Base-by-base conservation (phyloP, 2,329 filamentous ascomycete genomes). In the Xylariaceae sp. region DNA sequence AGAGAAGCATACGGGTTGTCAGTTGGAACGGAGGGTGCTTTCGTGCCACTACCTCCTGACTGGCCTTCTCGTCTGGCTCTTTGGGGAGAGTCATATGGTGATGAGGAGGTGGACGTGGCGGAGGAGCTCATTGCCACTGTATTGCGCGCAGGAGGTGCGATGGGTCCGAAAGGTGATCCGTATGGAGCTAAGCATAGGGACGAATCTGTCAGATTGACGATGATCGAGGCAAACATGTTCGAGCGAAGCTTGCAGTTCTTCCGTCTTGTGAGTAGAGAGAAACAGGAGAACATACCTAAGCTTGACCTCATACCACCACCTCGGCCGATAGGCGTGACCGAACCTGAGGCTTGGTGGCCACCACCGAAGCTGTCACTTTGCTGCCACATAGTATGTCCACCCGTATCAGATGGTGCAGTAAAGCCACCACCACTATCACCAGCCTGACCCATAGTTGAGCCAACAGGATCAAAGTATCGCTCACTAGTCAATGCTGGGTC, bases 161-260 rank as follows among this genome's bases (percentile, higher is more conserved):
- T 66, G 46, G 64, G 64, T 5, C 64, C 64, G 47, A 64, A 66
- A 6, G 61, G 63, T 4, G 63, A 65, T 11, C 58, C 56, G 51
- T 62, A 61, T 11, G 57, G 55, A 2, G 51, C 55, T 56, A 42
- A 30, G 35, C 39, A 52, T 17, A 47, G 43, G 35, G 50, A 51
- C 11, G 39, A 32, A 40, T 35, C 43, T 33, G 36, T 31, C 22
- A 27, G 22, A 5, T 27, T 27, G 7, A 4, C 7, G 4, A 7
- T 27, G 22, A 7, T 27, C 22, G 7, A 5, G 22, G 22, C 22
- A 7, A 27, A 5, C 4, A 27, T 27, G 22, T 27, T 27, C 4
- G 4, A 27, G 22, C 22, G 22, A 27, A 27, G 22, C 7, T 27
- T 4, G 7, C 22, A 27, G 22, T 27, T 7, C 22, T 27, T 27